phyloP scores from a whole-genome alignment of 164 flowering plant genomes.

The Piper longum region DNA sequence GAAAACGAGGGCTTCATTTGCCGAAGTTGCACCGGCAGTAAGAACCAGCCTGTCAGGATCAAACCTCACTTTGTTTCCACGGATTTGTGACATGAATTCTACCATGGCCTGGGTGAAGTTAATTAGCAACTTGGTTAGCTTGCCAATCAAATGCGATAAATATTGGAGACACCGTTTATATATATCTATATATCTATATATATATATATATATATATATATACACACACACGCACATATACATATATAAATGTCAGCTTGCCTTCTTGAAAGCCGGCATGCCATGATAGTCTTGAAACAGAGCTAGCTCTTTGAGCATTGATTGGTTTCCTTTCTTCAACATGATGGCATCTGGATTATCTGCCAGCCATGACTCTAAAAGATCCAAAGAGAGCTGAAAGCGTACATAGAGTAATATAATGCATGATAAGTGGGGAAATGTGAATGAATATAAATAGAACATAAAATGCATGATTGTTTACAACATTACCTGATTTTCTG shows the following conservation, averaged over 20 bases:
- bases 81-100: constrained; percentile 27
- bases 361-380: constrained; percentile 34
- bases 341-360: constrained; percentile 17
- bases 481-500: constrained; percentile 27
- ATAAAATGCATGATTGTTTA: neutral
- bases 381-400: constrained; percentile 30
- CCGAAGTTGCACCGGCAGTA: constrained; percentile 40
- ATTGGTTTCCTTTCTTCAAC: constrained; percentile 17
- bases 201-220: no score
- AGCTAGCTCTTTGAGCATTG: constrained; percentile 34
- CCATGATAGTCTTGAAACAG: constrained; percentile 48
- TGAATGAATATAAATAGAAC: neutral
- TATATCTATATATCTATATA: no score
- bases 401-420: neutral
- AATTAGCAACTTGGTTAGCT: neutral
- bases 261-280: constrained; percentile 33
- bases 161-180: no score
- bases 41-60: constrained; percentile 32
- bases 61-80: constrained; percentile 28
- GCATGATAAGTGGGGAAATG: neutral
- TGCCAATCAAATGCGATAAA: no score
- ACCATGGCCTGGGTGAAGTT: constrained; percentile 20
- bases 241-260: no score
- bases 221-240: no score
- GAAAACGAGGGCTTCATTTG: constrained; percentile 36